Base-by-base conservation (phyloP, 148 eudicot species). In the Polygonum aviculare region DNA sequence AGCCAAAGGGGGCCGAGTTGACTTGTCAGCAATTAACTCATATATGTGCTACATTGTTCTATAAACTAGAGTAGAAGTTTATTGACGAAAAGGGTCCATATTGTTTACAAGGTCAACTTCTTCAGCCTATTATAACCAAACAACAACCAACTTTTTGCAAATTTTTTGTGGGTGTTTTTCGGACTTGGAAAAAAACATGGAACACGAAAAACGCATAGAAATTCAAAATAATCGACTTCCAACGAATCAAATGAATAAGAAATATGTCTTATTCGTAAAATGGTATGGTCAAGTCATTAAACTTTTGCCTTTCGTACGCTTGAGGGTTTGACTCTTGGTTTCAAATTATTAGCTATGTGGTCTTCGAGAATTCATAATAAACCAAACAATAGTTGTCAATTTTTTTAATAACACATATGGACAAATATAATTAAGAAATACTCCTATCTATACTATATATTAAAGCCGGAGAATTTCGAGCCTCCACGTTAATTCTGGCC, bases 41-140 rank as follows among this genome's bases (percentile, higher is more conserved):
- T 15, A 67, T 62, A 36, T 67, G 38, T 67, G 22, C 38, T 35
- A 4, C 14, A 5, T n/a, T 38, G 36, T 38, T 38, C 0, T 67
- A 38, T 15, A 63, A 67, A 67, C 72, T 36, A 67, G 45, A 67
- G 21, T 35, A 36, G 5, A 7, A 16, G 5, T 67, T 67, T 67
- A 67, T 67, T 67, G 38, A 67, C 36, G 72, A 4, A 36, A 67
- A 67, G 72, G 72, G 72, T 67, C 72, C 72, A 36, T 67, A n/a
- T 6, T 2, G 15, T 21, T 33, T 67, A 35, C 21, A 67, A 67
- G 71, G 72, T 67, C 72, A 67, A 67, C 72, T 67, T 15, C 44
- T 67, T 67, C 39, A 54, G 0, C 60, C 60, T 16, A 54, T n/a
- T 52, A 52, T 52, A 15, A 54, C 9, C 60, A 15, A 50, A 10